phyloP scores from a whole-genome alignment of 116 monocot species.

The Iris pallida region DNA sequence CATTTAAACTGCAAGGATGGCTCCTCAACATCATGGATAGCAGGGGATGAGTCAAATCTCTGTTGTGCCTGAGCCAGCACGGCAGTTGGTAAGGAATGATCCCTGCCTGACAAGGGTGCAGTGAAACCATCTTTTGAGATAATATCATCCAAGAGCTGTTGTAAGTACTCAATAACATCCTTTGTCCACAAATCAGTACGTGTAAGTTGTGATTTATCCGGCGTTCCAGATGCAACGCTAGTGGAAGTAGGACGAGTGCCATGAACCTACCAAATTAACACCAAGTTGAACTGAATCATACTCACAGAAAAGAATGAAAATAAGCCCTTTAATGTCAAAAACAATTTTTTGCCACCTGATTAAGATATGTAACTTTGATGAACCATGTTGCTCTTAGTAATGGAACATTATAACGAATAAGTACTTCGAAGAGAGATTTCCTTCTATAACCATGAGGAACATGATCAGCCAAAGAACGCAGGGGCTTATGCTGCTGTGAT shows the following conservation, averaged over 20 bases:
- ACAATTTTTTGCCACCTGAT: constrained; percentile 54
- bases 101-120: constrained; percentile 29
- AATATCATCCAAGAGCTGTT: constrained; percentile 80
- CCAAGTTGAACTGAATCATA: background rate
- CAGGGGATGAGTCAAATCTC: constrained; percentile 32
- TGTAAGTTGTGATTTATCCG: constrained; percentile 69
- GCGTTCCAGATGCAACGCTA: constrained; percentile 44
- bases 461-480: constrained; percentile 84
- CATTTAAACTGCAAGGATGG: constrained; percentile 64
- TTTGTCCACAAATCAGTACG: constrained; percentile 87
- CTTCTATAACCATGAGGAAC: constrained; percentile 96
- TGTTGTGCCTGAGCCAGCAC: constrained; percentile 31
- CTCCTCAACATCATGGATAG: constrained; percentile 49
- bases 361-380: constrained; percentile 96
- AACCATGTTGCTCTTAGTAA: constrained; percentile 92
- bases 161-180: constrained; percentile 83
- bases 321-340: background rate
- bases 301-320: background rate
- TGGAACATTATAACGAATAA: constrained; percentile 90
- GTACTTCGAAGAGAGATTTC: constrained; percentile 87
- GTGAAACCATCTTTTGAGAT: constrained; percentile 61
- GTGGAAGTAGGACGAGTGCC: constrained; percentile 33
- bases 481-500: constrained; percentile 69
- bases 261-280: background rate
- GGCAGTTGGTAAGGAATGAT: constrained; percentile 44